Conservation (phyloP, 768 basidiomycete species). For the Amanita molliuscula region DNA sequence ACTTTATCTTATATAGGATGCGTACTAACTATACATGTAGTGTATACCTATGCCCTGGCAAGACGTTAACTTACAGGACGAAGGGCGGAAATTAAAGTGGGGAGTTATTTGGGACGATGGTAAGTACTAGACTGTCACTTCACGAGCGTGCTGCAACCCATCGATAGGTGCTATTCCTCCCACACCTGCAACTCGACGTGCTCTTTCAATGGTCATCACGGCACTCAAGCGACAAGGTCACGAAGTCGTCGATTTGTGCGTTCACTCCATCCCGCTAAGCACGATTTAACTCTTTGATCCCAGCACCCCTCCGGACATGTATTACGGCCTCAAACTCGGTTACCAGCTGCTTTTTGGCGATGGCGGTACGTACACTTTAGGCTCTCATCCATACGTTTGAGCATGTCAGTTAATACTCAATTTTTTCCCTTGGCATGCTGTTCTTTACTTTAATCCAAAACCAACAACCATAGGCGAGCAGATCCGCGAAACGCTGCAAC, state of each 20-base stretch:
- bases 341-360: conserved; percentile 49
- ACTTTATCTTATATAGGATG: conserved; percentile 6
- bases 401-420: neutral
- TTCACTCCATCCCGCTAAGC: conserved; percentile 3
- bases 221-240: conserved; percentile 51
- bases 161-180: conserved; percentile 44
- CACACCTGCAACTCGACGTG: conserved; percentile 53
- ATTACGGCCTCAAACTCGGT: conserved; percentile 39
- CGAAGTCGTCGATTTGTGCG: conserved; percentile 54
- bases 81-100: conserved; percentile 48
- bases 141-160: neutral
- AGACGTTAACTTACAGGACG: conserved; percentile 33
- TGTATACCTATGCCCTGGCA: conserved; percentile 42
- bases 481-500: conserved; percentile 23
- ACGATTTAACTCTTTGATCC: neutral
- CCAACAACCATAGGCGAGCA: conserved; percentile 28
- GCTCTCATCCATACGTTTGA: conserved; percentile 4
- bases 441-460: conserved; percentile 6
- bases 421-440: neutral
- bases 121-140: conserved; percentile 16
- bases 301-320: conserved; percentile 35
- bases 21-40: conserved; percentile 15
- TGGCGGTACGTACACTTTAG: conserved; percentile 28
- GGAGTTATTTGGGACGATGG: conserved; percentile 56
- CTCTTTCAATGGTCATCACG: conserved; percentile 37